phyloP scores from a whole-genome alignment of 768 basidiomycete species.

The Mrakia frigida region DNA sequence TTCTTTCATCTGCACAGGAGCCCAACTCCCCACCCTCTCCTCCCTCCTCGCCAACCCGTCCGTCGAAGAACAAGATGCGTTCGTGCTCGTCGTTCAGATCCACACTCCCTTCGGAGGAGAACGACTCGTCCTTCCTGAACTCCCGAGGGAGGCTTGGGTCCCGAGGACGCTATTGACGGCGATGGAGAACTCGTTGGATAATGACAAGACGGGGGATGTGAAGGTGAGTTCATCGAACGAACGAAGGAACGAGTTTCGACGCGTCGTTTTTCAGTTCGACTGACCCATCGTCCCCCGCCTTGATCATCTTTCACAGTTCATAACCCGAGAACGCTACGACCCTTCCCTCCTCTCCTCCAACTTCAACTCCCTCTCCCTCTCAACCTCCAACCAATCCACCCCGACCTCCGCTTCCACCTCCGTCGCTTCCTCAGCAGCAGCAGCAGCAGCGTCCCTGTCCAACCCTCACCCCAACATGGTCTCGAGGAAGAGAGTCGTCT shows the following conservation, averaged over 20 bases:
- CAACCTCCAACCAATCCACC: conserved; percentile 39
- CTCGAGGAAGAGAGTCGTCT: conserved; percentile 67
- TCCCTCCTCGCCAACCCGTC: conserved; percentile 57
- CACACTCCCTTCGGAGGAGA: conserved; percentile 51
- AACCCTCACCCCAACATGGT: conserved; percentile 11
- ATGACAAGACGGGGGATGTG: conserved; percentile 39
- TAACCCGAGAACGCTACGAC: conserved; percentile 30
- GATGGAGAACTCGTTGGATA: conserved; percentile 65
- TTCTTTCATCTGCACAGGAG: conserved; percentile 56
- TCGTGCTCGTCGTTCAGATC: conserved; percentile 69
- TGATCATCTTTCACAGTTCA: not conserved
- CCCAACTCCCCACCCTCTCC: conserved; percentile 60
- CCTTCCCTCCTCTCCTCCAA: conserved; percentile 45
- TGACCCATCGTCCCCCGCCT: not conserved
- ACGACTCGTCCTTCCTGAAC: conserved; percentile 57
- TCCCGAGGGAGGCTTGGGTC: conserved; percentile 61
- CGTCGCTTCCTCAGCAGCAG: not conserved
- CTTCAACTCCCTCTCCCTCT: not conserved
- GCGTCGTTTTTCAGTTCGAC: not conserved
- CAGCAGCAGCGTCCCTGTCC: not conserved
- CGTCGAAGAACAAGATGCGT: conserved; percentile 60
- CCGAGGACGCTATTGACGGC: conserved; percentile 64
- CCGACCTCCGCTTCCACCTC: not conserved
- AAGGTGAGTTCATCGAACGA: not conserved
- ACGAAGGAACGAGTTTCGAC: no score